Conservation (phyloP, 805 yeast genomes). For the Suhomyces emberorum region DNA sequence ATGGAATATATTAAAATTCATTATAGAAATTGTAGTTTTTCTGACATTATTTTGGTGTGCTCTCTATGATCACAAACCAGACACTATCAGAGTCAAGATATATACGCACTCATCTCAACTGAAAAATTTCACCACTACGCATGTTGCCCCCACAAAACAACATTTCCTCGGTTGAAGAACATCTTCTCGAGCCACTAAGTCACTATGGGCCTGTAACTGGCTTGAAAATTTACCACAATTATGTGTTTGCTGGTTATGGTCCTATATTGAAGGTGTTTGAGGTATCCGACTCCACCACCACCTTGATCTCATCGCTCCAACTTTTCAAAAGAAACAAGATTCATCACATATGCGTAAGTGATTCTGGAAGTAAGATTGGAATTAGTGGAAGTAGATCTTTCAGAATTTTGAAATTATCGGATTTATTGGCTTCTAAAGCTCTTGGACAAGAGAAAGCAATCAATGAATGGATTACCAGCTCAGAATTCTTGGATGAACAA, state of each 20-base stretch:
- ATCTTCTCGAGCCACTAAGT: conserved; percentile 12
- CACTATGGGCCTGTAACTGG: conserved; percentile 75
- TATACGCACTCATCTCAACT: neutral
- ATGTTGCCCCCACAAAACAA: conserved; percentile 7
- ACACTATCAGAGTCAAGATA: too few species aligned
- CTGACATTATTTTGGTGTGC: too few species aligned
- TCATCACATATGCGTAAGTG: conserved; percentile 60
- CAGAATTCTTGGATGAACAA: conserved; percentile 44
- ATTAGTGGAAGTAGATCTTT: conserved; percentile 74
- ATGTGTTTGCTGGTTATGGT: conserved; percentile 65
- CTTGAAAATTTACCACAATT: conserved; percentile 42
- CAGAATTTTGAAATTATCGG: conserved; percentile 28
- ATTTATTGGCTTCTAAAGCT: conserved; percentile 18
- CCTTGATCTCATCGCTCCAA: conserved; percentile 36
- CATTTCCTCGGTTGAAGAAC: conserved; percentile 18
- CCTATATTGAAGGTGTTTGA: conserved; percentile 57
- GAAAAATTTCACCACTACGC: neutral
- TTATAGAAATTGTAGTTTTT: too few species aligned
- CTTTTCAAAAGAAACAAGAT: conserved; percentile 73
- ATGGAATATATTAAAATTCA: too few species aligned
- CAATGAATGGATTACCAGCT: conserved; percentile 78
- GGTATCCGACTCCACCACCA: conserved; percentile 28
- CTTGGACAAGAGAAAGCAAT: conserved; percentile 45
- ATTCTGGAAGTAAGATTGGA: conserved; percentile 32
- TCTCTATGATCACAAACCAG: too few species aligned